Evolutionary conservation across 768 basidiomycete species (phyloP), one percentile per base, ranked within the genome.

Genomic region (Lentinula raphanica): DNA sequence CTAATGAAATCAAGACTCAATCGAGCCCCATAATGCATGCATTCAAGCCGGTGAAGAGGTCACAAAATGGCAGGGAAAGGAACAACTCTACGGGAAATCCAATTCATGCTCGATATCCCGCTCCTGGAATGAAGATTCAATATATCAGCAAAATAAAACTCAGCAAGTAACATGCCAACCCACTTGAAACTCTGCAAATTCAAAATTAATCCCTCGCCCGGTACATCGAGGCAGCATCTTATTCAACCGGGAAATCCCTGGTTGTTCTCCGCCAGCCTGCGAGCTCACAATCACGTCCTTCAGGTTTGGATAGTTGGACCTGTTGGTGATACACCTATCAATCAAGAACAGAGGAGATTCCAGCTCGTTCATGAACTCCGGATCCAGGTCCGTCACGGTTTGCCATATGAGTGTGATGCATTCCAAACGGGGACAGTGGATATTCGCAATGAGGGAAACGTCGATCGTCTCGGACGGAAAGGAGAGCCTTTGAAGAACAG

Each of bases 211-310:
- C 9, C 21, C n/a, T 13, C 51, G 51, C 15, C 32, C 51, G 23
- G 51, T 40, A 39, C 51, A 53, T 28, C 51, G 51, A 39, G 51
- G 51, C 23, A 53, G 51, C 51, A 53, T 38, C 27, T 53, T 53
- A 13, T 53, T 35, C n/a, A 53, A 39, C 28, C 13, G 19, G 21
- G 51, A 13, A 23, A 39, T 21, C 15, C 40, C 23, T 38, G 51
- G 8, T 5, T n/a, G 35, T 39, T 36, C 36, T 28, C 25, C 51
- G 13, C 21, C 21, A 13, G 51, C 23, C 6, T 53, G 29, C n/a
- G 23, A 17, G 51, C 11, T 53, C 36, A 39, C 36, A 2, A 53
- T 21, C 25, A 53, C 51, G 23, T 53, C 51, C 35, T 39, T 53
- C 23, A 53, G 28, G 4, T 15, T 23, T 23, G 51, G 51, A 15